Evolutionary conservation across 2,329 filamentous ascomycete genomes (phyloP).

Genomic region (Aspergillus piperis): DNA sequence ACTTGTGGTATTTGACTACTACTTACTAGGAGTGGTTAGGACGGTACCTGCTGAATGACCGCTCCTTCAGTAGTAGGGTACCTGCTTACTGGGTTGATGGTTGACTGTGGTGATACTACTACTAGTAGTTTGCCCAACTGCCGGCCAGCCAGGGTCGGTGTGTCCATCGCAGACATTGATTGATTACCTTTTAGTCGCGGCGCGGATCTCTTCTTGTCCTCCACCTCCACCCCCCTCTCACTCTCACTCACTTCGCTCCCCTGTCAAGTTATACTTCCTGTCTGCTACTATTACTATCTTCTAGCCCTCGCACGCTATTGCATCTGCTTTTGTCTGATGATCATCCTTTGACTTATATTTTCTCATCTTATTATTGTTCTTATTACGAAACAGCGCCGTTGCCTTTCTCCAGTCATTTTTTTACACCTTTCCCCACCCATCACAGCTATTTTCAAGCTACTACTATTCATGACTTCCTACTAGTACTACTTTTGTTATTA

Average conservation of each 20-base stretch:
- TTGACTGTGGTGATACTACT: background rate
- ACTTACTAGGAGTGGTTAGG: too few relatives aligned
- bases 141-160: constrained; percentile 9
- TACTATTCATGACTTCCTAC: constrained; percentile 9
- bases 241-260: background rate
- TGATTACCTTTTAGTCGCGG: constrained; percentile 7
- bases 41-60: too few relatives aligned
- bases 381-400: constrained; percentile 5
- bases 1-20: too few relatives aligned
- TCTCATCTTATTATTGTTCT: background rate
- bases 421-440: constrained; percentile 2
- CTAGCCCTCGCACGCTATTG: background rate
- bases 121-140: background rate
- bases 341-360: constrained; percentile 9
- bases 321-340: constrained; percentile 5
- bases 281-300: background rate
- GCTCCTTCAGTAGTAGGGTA: background rate
- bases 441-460: constrained; percentile 10
- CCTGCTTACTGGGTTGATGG: background rate
- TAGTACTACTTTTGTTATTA: constrained; percentile 6
- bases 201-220: constrained; percentile 9
- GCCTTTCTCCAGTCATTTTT: background rate
- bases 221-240: background rate
- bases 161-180: constrained; percentile 10
- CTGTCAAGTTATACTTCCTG: constrained; percentile 8